phyloP scores from a whole-genome alignment of 768 basidiomycete species.

The Strobilomyces confusus region DNA sequence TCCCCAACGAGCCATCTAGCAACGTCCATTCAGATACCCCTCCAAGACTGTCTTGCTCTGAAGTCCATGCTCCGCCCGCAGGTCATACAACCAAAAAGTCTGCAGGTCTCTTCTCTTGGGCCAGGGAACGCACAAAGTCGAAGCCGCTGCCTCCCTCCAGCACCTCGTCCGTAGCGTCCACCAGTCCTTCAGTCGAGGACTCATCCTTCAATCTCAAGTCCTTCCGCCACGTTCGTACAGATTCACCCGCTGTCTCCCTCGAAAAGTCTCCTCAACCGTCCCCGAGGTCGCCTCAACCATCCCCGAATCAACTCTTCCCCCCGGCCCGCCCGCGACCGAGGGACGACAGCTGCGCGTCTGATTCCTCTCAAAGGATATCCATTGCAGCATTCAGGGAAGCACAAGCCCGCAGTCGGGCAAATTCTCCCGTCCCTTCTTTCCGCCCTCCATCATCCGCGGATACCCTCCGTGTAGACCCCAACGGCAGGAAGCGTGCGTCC shows the following conservation, averaged over 20 bases:
- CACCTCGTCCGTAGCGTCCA: slow-evolving; percentile 28
- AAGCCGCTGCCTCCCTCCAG: slow-evolving; percentile 31
- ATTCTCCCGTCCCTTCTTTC: slow-evolving; percentile 54
- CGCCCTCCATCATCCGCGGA: slow-evolving; percentile 37
- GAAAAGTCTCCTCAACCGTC: slow-evolving; percentile 27
- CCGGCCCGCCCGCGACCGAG: slow-evolving; percentile 47
- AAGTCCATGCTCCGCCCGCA: slow-evolving; percentile 16
- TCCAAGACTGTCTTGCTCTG: slow-evolving; percentile 11
- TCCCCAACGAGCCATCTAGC: slow-evolving; percentile 42
- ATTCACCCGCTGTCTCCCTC: slow-evolving; percentile 31
- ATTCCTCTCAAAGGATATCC: slow-evolving; percentile 70
- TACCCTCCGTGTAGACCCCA: slow-evolving; percentile 27
- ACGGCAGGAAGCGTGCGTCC: slow-evolving; percentile 26
- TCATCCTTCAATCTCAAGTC: slow-evolving; percentile 62
- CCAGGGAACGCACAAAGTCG: slow-evolving; percentile 36
- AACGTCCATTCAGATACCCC: slow-evolving; percentile 19
- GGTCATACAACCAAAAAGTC: slow-evolving; percentile 31
- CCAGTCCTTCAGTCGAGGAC: slow-evolving; percentile 19
- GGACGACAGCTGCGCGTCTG: slow-evolving; percentile 55
- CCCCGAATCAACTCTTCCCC: slow-evolving; percentile 29
- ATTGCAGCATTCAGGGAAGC: slow-evolving; percentile 80
- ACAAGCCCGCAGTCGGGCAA: slow-evolving; percentile 59
- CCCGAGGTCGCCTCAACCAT: slow-evolving; percentile 24
- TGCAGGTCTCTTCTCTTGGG: slow-evolving; percentile 33
- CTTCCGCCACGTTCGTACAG: slow-evolving; percentile 62